phyloP scores from a whole-genome alignment of 2,329 filamentous ascomycete species.

The Cadophora malorum region DNA sequence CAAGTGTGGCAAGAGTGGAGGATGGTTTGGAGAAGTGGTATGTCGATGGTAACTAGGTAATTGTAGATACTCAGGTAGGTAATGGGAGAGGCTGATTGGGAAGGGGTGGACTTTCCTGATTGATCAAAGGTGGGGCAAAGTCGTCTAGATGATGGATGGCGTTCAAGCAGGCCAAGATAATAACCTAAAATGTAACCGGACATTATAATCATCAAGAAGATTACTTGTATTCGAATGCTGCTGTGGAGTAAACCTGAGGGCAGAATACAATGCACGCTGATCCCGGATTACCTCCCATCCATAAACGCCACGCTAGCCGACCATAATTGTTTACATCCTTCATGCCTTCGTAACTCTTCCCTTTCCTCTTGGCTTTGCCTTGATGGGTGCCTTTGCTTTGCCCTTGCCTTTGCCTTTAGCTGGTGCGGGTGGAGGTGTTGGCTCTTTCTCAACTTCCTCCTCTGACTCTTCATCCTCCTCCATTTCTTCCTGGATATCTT shows the following conservation, averaged over 20 bases:
- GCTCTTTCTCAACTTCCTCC: slow-evolving; percentile 38
- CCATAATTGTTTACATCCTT: slow-evolving; percentile 1
- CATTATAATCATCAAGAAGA: background rate
- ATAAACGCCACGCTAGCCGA: slow-evolving; percentile 33
- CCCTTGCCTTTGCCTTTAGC: slow-evolving; percentile 51
- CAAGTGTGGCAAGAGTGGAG: slow-evolving; percentile 3
- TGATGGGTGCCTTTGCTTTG: slow-evolving; percentile 49
- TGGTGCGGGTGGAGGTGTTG: slow-evolving; percentile 29
- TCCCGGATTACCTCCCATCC: background rate
- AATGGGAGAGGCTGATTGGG: slow-evolving; percentile 6
- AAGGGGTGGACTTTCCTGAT: slow-evolving; percentile 4
- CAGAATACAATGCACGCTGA: background rate
- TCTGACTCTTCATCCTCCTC: slow-evolving; percentile 31
- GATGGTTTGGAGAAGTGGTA: background rate
- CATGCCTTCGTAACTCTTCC: slow-evolving; percentile 30
- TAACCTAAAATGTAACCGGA: background rate
- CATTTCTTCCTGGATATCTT: slow-evolving; percentile 25
- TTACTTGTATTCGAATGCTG: background rate
- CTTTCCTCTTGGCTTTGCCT: slow-evolving; percentile 32
- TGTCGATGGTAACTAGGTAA: background rate
- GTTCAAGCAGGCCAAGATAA: background rate
- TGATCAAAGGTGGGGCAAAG: slow-evolving; percentile 23
- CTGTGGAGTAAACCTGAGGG: background rate
- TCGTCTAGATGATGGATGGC: background rate
- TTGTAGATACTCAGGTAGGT: background rate